phyloP scores from a whole-genome alignment of 139 green algal species.

The Chlamydomonas incerta region DNA sequence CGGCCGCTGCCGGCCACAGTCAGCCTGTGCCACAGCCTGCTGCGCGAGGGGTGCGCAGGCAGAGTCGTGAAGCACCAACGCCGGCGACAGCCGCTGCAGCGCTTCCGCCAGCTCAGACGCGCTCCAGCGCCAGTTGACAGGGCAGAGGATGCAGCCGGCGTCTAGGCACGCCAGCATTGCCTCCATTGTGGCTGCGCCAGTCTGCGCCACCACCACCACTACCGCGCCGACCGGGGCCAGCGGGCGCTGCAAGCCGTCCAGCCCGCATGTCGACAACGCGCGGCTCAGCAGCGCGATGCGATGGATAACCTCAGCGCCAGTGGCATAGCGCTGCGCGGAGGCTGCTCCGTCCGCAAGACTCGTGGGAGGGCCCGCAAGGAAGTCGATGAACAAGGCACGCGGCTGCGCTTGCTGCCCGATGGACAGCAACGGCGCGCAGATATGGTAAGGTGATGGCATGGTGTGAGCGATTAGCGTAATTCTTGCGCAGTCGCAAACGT shows the following conservation, averaged over 20 bases:
- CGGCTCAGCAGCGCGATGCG: constrained; percentile 59
- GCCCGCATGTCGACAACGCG: constrained; percentile 29
- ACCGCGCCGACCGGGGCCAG: constrained; percentile 47
- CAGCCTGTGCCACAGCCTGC: background rate
- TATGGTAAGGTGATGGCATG: constrained; percentile 29
- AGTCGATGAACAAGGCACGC: constrained; percentile 32
- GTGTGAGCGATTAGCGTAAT: no score
- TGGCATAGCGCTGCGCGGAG: background rate
- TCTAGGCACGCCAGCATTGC: constrained; percentile 68
- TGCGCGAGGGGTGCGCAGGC: constrained; percentile 2
- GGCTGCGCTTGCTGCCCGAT: constrained; percentile 6
- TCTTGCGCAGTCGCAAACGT: no score
- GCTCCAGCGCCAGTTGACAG: constrained; percentile 83
- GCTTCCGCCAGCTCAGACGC: constrained; percentile 60
- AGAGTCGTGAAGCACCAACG: constrained; percentile 40
- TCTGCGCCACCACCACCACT: constrained; percentile 56
- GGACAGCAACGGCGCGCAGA: constrained; percentile 46
- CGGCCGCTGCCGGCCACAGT: no score
- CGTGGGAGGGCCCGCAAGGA: no score
- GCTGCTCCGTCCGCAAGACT: no score
- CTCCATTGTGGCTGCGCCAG: constrained; percentile 58
- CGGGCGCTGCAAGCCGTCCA: background rate
- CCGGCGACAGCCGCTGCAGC: constrained; percentile 49
- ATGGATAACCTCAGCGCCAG: constrained; percentile 26
- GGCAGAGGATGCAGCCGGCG: constrained; percentile 72